Conservation (phyloP, 139 green algal genomes). For the Closterium sp. region DNA sequence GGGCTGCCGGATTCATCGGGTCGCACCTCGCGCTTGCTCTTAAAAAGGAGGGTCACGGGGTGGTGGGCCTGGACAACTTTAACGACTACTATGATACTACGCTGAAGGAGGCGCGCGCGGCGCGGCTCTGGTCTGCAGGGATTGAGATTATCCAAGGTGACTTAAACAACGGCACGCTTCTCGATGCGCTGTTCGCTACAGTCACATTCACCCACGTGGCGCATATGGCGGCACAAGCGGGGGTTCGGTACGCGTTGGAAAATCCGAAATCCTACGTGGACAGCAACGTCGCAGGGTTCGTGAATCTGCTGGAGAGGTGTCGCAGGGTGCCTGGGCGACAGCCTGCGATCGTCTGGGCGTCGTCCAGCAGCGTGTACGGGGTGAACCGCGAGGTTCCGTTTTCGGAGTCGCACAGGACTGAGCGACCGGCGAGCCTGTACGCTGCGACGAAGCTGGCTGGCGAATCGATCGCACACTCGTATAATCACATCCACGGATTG, state of each 20-base stretch:
- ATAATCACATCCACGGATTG: constrained; percentile 72
- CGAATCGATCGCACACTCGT: constrained; percentile 72
- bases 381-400: constrained; percentile 67
- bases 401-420: constrained; percentile 65
- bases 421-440: constrained; percentile 71
- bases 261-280: constrained; percentile 73
- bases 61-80: constrained; percentile 84
- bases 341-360: constrained; percentile 72
- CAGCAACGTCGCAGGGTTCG: constrained; percentile 70
- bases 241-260: constrained; percentile 71
- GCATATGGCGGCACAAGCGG: constrained; percentile 75
- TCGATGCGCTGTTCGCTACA: constrained; percentile 62
- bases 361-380: constrained; percentile 73
- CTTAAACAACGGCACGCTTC: constrained; percentile 61
- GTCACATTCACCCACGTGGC: constrained; percentile 74
- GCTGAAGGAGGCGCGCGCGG: constrained; percentile 66
- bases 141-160: constrained; percentile 63
- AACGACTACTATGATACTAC: constrained; percentile 77
- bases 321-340: constrained; percentile 51
- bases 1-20: constrained; percentile 71
- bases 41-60: constrained; percentile 54
- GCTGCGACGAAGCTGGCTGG: constrained; percentile 73
- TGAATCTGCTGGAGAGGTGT: constrained; percentile 68
- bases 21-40: constrained; percentile 62
- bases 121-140: constrained; percentile 32